Evolutionary conservation across 2,329 filamentous ascomycete genomes (phyloP).

Genomic region (Exophiala sp.): DNA sequence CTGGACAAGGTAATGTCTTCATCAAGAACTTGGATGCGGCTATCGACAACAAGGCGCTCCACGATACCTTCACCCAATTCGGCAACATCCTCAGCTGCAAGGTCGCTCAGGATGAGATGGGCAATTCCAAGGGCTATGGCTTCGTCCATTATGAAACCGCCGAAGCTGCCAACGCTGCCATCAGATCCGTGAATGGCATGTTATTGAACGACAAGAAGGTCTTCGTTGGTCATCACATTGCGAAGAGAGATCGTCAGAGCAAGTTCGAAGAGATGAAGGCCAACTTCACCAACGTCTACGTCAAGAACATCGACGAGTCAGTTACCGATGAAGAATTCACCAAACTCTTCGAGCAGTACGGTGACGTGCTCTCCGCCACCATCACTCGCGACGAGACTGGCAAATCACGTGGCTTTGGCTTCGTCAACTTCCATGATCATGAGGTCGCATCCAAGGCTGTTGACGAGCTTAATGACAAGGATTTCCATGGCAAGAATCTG

Average conservation of each 20-base stretch:
- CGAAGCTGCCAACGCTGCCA: slow-evolving; percentile 91
- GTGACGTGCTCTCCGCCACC: slow-evolving; percentile 92
- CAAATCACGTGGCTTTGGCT: slow-evolving; percentile 93
- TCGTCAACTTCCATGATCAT: slow-evolving; percentile 93
- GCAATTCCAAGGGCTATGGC: slow-evolving; percentile 96
- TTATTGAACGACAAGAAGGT: slow-evolving; percentile 99
- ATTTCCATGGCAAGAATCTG: slow-evolving; percentile 90
- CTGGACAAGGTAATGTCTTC: slow-evolving; percentile 98
- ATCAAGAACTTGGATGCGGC: slow-evolving; percentile 99
- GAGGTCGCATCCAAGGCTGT: slow-evolving; percentile 82
- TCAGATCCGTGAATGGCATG: slow-evolving; percentile 99
- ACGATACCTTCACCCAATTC: slow-evolving; percentile 98
- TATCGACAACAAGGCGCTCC: slow-evolving; percentile 99
- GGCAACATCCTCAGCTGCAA: slow-evolving; percentile 99
- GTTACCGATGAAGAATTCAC: slow-evolving; percentile 93
- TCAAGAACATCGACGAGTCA: slow-evolving; percentile 91
- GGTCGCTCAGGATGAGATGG: slow-evolving; percentile 95
- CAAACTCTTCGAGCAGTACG: slow-evolving; percentile 83
- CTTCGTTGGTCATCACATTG: slow-evolving; percentile 97
- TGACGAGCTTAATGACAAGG: slow-evolving; percentile 84
- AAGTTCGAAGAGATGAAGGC: slow-evolving; percentile 99
- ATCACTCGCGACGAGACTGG: slow-evolving; percentile 84
- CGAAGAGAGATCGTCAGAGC: slow-evolving; percentile 99
- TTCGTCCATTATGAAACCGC: slow-evolving; percentile 99
- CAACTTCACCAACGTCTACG: slow-evolving; percentile 99